phyloP scores from a whole-genome alignment of 345 rosid genomes.

The Mallotus nudiflorus region DNA sequence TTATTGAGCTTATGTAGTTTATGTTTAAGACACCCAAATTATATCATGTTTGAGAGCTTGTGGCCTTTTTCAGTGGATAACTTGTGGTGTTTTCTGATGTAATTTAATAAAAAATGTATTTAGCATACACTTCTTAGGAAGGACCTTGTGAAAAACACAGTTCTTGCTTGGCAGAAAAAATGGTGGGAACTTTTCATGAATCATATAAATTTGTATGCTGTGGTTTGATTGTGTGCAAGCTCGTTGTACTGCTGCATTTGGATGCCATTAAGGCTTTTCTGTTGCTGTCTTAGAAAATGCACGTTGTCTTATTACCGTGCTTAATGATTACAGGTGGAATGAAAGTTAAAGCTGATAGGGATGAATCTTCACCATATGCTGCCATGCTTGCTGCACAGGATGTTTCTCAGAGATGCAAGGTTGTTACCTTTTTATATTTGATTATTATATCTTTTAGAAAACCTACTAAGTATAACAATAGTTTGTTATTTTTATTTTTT shows the following conservation, averaged over 20 bases:
- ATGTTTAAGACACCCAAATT: too few species aligned
- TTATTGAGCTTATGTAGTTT: too few species aligned
- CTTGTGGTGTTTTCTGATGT: neutral
- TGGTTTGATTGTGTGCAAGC: neutral
- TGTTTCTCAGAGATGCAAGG: conserved; percentile 86
- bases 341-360: conserved; percentile 96
- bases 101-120: neutral
- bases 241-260: neutral
- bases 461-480: neutral
- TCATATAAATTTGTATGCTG: neutral
- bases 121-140: neutral
- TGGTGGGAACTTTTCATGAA: neutral
- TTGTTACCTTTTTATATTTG: conserved; percentile 6
- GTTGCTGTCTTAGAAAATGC: neutral
- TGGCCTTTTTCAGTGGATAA: neutral
- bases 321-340: conserved; percentile 56
- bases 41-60: neutral
- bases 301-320: neutral
- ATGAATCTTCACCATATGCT: conserved; percentile 91
- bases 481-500: neutral
- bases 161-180: neutral
- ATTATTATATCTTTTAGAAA: neutral
- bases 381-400: conserved; percentile 97
- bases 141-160: neutral
- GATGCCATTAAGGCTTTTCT: neutral